Base-by-base conservation (phyloP, 2,329 filamentous ascomycete genomes). In the Sclerotinia spermophila region DNA sequence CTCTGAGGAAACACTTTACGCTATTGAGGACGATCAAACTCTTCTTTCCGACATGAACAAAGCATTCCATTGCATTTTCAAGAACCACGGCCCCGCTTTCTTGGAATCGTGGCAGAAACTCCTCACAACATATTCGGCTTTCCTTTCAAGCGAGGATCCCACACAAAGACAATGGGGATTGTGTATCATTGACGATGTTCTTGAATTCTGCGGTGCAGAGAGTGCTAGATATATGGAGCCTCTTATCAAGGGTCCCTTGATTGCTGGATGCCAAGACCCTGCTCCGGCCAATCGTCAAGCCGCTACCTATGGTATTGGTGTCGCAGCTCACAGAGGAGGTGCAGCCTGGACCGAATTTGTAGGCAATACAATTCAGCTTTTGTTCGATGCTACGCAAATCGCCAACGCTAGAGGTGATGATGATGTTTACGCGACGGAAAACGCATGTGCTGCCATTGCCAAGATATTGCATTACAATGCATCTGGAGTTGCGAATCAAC, bases 1-100 rank as follows among this genome's bases (percentile, higher is more conserved):
- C 72, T 90, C 90, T 24, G 92, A 97, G 76, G 95, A 97, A 67
- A 88, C 90, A 59, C 86, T 96, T 44, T 91, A 96, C 76, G 96
- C 95, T 19, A 94, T 99, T 62, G 96, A 99, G 81, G 96, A 99
- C 76, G 96, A 99, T 79, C 95, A 98, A 82, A 97, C 94, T 33
- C 86, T 99, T 27, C 86, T 99, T 58, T 97, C 94, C 2, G 96
- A 99, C 79, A 99, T 99, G 96, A 99, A 99, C 88, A 99, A 99
- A 85, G 95, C 96, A 0, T 99, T 97, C 87, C 96, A 99, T 82
- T 95, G 94, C 72, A 93, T 99, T 75, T 99, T 99, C 86, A 98
- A 98, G 85, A 94, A 97, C 83, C 94, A 97, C 80, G 92, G 93
- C 35, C 86, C 89, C 15, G 84, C 86, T 17, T 99, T 99, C 85